Evolutionary conservation across 352 stramenopile species (phyloP).

Genomic region (Phytophthora constricta): DNA sequence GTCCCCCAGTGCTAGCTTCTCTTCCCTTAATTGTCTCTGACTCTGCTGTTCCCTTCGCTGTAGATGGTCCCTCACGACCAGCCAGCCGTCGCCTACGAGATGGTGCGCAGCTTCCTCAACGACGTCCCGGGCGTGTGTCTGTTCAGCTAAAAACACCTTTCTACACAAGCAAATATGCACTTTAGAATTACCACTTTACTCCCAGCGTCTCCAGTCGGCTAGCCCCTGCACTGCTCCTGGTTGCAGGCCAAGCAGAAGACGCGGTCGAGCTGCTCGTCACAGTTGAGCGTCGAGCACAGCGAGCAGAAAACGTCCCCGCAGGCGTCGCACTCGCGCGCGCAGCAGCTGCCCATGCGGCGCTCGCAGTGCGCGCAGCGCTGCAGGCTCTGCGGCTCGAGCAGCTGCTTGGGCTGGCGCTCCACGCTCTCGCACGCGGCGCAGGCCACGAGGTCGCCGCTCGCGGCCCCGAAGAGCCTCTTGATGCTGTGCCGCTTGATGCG

Average conservation of each 20-base stretch:
- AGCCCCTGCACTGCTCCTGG: slow-evolving; percentile 37
- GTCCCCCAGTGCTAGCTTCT: too few relatives aligned
- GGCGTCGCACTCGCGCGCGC: slow-evolving; percentile 57
- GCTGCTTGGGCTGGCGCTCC: slow-evolving; percentile 24
- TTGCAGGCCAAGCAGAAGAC: slow-evolving; percentile 83
- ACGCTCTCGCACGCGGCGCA: slow-evolving; percentile 51
- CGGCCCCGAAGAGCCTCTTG: slow-evolving; percentile 47
- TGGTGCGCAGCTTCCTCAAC: slow-evolving; percentile 60
- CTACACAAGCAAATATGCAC: slow-evolving; percentile 24
- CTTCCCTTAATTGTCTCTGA: too few relatives aligned
- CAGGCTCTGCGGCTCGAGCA: slow-evolving; percentile 16
- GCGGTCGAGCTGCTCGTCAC: slow-evolving; percentile 80
- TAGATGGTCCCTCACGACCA: slow-evolving; percentile 87
- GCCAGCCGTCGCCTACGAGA: slow-evolving; percentile 48
- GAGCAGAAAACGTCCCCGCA: slow-evolving; percentile 71
- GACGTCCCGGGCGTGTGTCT: slow-evolving; percentile 16
- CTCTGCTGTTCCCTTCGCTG: not conserved
- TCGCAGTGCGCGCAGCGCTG: slow-evolving; percentile 73
- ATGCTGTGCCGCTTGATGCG: slow-evolving; percentile 74
- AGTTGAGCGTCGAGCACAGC: slow-evolving; percentile 87
- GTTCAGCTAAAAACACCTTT: slow-evolving; percentile 44
- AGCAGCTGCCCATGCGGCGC: slow-evolving; percentile 63
- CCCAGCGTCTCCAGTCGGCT: not conserved
- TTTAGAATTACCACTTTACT: slow-evolving; percentile 43
- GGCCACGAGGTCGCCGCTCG: slow-evolving; percentile 10